Conservation (phyloP, 2,329 filamentous ascomycete genomes). For the Pezicula rhizophila region DNA sequence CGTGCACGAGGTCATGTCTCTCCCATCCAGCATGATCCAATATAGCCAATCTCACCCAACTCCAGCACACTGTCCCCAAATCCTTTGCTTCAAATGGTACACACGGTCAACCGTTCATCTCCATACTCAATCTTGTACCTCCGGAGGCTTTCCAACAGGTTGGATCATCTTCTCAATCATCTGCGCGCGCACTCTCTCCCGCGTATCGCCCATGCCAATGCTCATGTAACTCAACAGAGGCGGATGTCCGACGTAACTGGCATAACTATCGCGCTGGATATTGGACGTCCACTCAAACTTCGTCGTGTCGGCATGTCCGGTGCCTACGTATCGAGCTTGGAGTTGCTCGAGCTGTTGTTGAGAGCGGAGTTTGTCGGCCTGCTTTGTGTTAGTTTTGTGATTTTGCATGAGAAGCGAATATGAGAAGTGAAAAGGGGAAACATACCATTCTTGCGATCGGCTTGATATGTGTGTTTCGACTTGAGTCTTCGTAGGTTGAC, state of each 20-base stretch:
- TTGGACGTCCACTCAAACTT: conserved; percentile 98
- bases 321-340: conserved; percentile 92
- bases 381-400: not conserved
- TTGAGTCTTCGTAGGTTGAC: too few species aligned
- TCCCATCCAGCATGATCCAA: not conserved
- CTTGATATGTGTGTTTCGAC: too few species aligned
- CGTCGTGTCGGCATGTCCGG: conserved; percentile 91
- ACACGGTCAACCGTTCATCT: not conserved
- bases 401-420: too few species aligned
- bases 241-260: conserved; percentile 84
- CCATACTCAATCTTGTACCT: conserved; percentile 40
- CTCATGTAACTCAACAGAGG: conserved; percentile 84
- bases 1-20: too few species aligned
- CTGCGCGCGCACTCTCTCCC: conserved; percentile 71
- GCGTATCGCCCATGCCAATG: conserved; percentile 79
- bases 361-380: conserved; percentile 96
- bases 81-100: not conserved
- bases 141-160: conserved; percentile 60
- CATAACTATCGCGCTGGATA: conserved; percentile 87
- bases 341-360: conserved; percentile 97
- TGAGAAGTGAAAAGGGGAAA: not conserved
- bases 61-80: not conserved
- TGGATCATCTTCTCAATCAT: conserved; percentile 78
- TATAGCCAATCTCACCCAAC: not conserved
- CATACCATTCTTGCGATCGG: conserved; percentile 12